These are phyloP conservation scores for Solanum medicagineum DNA, from an alignment of 257 asterid species.

Conservation along the genomic window DNA sequence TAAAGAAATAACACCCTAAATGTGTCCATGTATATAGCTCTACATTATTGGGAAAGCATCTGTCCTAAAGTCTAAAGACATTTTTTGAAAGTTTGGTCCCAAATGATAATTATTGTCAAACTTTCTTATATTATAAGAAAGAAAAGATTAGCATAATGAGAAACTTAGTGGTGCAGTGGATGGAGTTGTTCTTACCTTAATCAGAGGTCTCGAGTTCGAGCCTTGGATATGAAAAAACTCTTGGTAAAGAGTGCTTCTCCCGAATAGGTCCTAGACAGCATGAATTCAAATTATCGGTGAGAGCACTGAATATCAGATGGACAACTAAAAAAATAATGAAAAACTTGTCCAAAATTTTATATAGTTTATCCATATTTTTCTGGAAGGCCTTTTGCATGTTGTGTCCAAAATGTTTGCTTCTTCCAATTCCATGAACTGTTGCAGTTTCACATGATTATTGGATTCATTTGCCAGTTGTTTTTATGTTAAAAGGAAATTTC, in stretches of 20 bases:
- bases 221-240: too few species aligned
- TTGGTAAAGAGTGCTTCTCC: too few species aligned
- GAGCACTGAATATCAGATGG: too few species aligned
- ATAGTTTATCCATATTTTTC: neutral
- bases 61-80: neutral
- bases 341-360: neutral
- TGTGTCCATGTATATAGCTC: neutral
- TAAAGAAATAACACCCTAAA: neutral
- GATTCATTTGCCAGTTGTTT: neutral
- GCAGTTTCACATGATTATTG: neutral
- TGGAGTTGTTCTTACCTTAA: too few species aligned
- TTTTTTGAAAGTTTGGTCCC: neutral
- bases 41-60: neutral
- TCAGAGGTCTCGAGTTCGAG: too few species aligned
- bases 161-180: too few species aligned
- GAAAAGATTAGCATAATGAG: neutral
- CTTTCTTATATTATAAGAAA: neutral
- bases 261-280: too few species aligned
- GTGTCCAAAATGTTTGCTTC: neutral
- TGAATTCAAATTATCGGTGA: too few species aligned
- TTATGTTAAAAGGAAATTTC: neutral
- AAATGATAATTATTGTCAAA: neutral
- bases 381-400: neutral
- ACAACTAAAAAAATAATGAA: too few species aligned
- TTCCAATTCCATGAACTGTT: neutral